Base-by-base conservation (phyloP, 805 yeast species). In the Isabelozyma pseudorhagii region DNA sequence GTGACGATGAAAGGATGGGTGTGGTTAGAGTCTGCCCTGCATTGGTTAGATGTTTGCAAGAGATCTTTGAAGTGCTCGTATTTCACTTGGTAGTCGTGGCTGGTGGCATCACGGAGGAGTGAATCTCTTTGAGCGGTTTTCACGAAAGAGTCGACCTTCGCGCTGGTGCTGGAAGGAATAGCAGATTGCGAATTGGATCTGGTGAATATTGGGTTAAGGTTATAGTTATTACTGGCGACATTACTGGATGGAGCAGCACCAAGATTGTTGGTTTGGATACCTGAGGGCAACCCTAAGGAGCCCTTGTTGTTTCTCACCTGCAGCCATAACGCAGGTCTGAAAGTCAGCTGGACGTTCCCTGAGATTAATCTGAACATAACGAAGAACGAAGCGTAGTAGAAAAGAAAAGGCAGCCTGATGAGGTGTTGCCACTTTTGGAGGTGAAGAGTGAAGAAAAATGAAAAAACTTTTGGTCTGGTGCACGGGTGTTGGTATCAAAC, bases 311-410 rank as follows among this genome's bases (percentile, higher is more conserved):
- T 58, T 49, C 71, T 63, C 34, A 72, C 73, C 50, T 72, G 71
- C 60, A 64, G 70, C 45, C 72, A 59, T 45, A 72, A 54, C 27
- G 57, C 72, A 10, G 77, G 75, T 51, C 72, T 64, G 45, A 73
- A 54, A 41, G 68, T 61, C 48, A 62, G 66, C 48, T 61, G 69
- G 15, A 76, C 66, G 54, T 70, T 71, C n/a, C 68, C 46, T 14
- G 72, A 58, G 21, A 72, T 63, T 43, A 73, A 62, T 54, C 76
- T 65, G 50, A 72, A 72, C 77, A 72, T 72, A 9, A 31, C 40
- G 21, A 13, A 21, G 6, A 21, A 21, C 25, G 25, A 21, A 21
- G 36, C 36, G 36, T 31, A 31, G n/a, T 21, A 31, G 36, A 31
- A 31, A 31, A 31, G 36, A 13, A 31, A 31, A 31, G 36, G 36